These are phyloP conservation scores for Termitomyces sp. DNA, from an alignment of 768 basidiomycete species.

Conservation along the genomic window DNA sequence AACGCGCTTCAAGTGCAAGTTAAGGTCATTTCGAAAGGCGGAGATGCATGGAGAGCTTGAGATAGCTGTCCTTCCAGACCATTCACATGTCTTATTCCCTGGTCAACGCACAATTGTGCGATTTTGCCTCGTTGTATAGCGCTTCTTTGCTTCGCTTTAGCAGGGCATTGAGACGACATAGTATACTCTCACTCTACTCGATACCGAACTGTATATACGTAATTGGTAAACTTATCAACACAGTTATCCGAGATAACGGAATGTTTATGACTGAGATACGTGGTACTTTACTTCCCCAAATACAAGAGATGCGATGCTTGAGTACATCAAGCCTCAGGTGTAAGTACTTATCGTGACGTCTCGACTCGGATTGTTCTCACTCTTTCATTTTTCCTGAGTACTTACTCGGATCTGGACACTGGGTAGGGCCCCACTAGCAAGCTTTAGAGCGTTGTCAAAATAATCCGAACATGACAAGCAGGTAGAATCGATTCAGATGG, in stretches of 20 bases:
- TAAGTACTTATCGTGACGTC: too few relatives aligned
- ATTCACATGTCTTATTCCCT: constrained; percentile 50
- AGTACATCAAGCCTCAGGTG: too few relatives aligned
- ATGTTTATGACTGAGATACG: too few relatives aligned
- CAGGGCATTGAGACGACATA: not conserved
- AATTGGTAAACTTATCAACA: not conserved
- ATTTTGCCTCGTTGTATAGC: constrained; percentile 48
- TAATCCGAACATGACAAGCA: too few relatives aligned
- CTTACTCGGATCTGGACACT: too few relatives aligned
- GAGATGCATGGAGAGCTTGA: constrained; percentile 57
- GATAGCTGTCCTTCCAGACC: constrained; percentile 50
- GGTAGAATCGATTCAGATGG: too few relatives aligned
- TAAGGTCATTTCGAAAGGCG: constrained; percentile 21
- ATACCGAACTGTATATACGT: not conserved
- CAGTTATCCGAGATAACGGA: not conserved
- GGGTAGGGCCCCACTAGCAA: too few relatives aligned
- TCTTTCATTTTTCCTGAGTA: too few relatives aligned
- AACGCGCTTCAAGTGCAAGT: constrained; percentile 35
- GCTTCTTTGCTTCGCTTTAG: not conserved
- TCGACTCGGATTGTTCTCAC: too few relatives aligned
- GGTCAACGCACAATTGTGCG: constrained; percentile 55
- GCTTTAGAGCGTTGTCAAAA: too few relatives aligned
- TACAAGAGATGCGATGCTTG: too few relatives aligned
- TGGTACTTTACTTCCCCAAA: too few relatives aligned
- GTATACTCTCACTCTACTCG: not conserved